Evolutionary conservation across 2,329 filamentous ascomycete species (phyloP).

Genomic region (Didymella segeticola): DNA sequence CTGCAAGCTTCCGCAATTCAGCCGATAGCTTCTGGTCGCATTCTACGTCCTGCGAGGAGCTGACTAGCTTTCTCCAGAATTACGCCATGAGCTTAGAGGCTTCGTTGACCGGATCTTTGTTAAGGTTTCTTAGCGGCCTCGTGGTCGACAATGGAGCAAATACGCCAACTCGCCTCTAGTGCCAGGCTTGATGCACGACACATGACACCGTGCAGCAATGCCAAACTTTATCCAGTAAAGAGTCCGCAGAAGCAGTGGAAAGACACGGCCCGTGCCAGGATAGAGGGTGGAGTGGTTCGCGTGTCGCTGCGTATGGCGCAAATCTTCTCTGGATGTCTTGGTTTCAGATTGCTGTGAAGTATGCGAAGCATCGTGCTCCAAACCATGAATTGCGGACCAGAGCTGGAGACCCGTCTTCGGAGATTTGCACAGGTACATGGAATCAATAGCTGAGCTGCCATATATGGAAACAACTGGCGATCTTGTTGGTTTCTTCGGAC

Average conservation of each 20-base stretch:
- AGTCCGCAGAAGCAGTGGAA: conserved; percentile 15
- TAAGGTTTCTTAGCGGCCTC: conserved; percentile 27
- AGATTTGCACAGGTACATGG: conserved; percentile 20
- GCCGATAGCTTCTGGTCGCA: conserved; percentile 20
- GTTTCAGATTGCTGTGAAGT: conserved; percentile 9
- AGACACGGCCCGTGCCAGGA: conserved; percentile 17
- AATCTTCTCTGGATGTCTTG: conserved; percentile 13
- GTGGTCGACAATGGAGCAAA: conserved; percentile 24
- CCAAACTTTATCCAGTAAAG: conserved; percentile 19
- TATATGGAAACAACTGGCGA: conserved; percentile 10
- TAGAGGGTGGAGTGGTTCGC: conserved; percentile 15
- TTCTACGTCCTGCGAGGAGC: conserved; percentile 16
- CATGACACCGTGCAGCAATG: conserved; percentile 24
- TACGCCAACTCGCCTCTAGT: conserved; percentile 18
- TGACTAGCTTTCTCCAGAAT: conserved; percentile 9
- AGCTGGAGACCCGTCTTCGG: conserved; percentile 10
- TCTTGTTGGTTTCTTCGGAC: not conserved
- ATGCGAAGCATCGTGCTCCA: conserved; percentile 13
- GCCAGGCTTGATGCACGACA: conserved; percentile 26
- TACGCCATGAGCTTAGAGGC: conserved; percentile 3
- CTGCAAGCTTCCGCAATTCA: not conserved
- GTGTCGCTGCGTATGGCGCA: conserved; percentile 7
- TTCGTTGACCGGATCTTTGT: conserved; percentile 11
- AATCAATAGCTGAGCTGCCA: conserved; percentile 24
- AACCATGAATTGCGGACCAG: conserved; percentile 12